These are phyloP conservation scores for Macrocystidia cucumis DNA, from an alignment of 1,284 basidiomycete genomes.

Conservation along the genomic window DNA sequence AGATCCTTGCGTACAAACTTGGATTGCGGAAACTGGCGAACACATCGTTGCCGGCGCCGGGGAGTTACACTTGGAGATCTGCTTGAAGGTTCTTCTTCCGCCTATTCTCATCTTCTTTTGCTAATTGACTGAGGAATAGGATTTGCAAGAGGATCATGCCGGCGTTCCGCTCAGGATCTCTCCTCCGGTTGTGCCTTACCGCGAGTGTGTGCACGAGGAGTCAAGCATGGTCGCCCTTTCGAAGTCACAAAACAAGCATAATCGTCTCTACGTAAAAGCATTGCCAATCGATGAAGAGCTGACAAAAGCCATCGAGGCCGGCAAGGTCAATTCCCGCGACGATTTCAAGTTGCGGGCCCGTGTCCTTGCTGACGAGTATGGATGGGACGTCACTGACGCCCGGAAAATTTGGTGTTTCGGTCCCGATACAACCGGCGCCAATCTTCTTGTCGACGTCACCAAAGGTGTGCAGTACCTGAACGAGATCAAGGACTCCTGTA, in stretches of 20 bases:
- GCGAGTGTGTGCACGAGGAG: slow-evolving; percentile 96
- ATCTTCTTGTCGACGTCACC: slow-evolving; percentile 95
- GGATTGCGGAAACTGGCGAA: slow-evolving; percentile 90
- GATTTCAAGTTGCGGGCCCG: slow-evolving; percentile 98
- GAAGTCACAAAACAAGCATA: slow-evolving; percentile 99
- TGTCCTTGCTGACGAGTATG: slow-evolving; percentile 92
- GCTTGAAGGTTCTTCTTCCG: slow-evolving; percentile 83
- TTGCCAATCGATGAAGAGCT: slow-evolving; percentile 93
- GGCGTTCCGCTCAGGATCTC: slow-evolving; percentile 99
- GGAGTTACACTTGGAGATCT: slow-evolving; percentile 99
- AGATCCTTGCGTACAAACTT: slow-evolving; percentile 98
- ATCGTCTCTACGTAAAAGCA: slow-evolving; percentile 94
- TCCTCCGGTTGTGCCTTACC: slow-evolving; percentile 96
- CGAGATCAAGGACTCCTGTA: slow-evolving; percentile 99
- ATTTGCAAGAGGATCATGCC: slow-evolving; percentile 99
- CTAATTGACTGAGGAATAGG: slow-evolving; percentile 32
- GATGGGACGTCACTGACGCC: slow-evolving; percentile 99
- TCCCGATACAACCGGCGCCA: slow-evolving; percentile 96
- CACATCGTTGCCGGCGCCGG: slow-evolving; percentile 99
- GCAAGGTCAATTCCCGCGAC: slow-evolving; percentile 86
- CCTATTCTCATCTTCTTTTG: slow-evolving; percentile 2
- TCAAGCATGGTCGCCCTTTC: slow-evolving; percentile 95
- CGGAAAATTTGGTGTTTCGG: slow-evolving; percentile 99
- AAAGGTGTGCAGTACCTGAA: slow-evolving; percentile 98
- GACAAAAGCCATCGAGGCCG: slow-evolving; percentile 86